These are phyloP conservation scores for Dendrobium nobile DNA, from an alignment of 106 monocot species.

Conservation along the genomic window DNA sequence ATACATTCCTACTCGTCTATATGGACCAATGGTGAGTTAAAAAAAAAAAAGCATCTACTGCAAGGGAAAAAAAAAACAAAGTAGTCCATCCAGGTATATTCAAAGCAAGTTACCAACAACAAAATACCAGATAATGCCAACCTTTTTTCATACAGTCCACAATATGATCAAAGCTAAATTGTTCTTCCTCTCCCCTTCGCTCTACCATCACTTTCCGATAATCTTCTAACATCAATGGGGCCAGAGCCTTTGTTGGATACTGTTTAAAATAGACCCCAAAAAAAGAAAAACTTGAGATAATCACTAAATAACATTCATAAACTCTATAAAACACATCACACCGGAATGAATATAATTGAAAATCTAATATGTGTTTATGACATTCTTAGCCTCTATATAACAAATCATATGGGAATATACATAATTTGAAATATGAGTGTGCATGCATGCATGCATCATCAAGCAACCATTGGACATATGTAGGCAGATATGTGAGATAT, in stretches of 20 bases:
- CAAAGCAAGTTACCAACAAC: not conserved
- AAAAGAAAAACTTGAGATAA: not conserved
- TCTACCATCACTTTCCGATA: conserved; percentile 89
- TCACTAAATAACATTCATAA: not conserved
- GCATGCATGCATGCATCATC: not conserved
- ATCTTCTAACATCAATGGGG: conserved; percentile 93
- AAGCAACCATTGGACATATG: not conserved
- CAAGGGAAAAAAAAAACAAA: not conserved
- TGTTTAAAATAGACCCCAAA: conserved; percentile 14
- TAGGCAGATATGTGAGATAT: not conserved
- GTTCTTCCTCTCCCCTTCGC: conserved; percentile 73
- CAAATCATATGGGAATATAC: not conserved
- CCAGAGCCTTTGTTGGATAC: conserved; percentile 95
- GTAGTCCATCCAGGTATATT: not conserved
- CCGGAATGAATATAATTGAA: not conserved
- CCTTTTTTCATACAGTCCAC: conserved; percentile 86
- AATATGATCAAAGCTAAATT: conserved; percentile 73
- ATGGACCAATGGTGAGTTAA: not conserved
- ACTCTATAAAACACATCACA: not conserved
- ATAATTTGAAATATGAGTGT: not conserved
- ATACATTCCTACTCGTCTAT: not conserved
- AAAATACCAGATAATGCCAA: conserved; percentile 8
- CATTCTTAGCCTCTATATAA: not conserved
- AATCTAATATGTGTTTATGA: not conserved
- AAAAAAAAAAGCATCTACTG: not conserved